phyloP scores from a whole-genome alignment of 805 yeast genomes.

The Diddensiella santjacobensis region DNA sequence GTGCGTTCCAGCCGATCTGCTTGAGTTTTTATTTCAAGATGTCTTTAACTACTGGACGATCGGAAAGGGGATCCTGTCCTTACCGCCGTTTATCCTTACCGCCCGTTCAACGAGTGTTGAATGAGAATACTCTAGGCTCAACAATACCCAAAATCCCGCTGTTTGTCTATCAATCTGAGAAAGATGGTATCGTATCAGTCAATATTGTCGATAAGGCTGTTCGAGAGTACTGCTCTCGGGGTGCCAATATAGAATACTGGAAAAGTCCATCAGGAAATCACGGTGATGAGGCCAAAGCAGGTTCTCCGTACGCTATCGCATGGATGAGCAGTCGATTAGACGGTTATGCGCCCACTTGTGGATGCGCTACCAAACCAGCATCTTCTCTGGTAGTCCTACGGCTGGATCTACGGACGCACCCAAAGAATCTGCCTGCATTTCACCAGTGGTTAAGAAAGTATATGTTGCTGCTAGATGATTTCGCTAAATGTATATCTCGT shows the following conservation, averaged over 20 bases:
- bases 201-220: conserved; percentile 20
- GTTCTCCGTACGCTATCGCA: conserved; percentile 13
- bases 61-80: conserved; percentile 21
- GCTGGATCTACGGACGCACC: not conserved
- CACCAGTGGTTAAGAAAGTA: not conserved
- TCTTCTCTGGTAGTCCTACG: not conserved
- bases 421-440: not conserved
- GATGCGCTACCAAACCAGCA: conserved; percentile 16
- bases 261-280: conserved; percentile 16
- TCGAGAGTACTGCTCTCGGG: conserved; percentile 17
- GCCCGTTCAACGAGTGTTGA: conserved; percentile 11
- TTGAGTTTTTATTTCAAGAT: conserved; percentile 17
- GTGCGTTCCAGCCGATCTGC: conserved; percentile 19
- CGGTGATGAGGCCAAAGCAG: conserved; percentile 12
- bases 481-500: not conserved
- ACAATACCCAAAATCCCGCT: conserved; percentile 22
- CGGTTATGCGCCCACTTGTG: conserved; percentile 9
- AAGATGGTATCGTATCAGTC: conserved; percentile 24
- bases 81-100: too few species aligned
- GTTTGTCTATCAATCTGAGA: conserved; percentile 24
- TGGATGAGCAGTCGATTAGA: conserved; percentile 14
- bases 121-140: conserved; percentile 20
- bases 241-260: conserved; percentile 18
- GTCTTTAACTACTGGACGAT: conserved; percentile 19
- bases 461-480: not conserved